Evolutionary conservation across 2,329 filamentous ascomycete genomes (phyloP).

Genomic region (Phyllosticta paracitricarpa): DNA sequence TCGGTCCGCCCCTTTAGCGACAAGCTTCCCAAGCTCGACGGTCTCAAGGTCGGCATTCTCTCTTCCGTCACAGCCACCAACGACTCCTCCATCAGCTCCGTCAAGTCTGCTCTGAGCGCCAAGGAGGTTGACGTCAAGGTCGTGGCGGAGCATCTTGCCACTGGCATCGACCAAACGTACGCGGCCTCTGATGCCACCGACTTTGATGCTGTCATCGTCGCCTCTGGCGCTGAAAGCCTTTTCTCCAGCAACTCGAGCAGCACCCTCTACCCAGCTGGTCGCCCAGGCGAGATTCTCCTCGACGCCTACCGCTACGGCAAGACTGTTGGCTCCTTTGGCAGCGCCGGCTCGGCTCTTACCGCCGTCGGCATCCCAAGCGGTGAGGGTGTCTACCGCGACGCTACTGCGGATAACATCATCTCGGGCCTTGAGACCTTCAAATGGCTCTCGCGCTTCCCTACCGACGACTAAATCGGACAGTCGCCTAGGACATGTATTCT

Average conservation of each 20-base stretch:
- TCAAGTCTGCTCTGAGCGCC: conserved; percentile 41
- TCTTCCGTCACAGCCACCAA: conserved; percentile 39
- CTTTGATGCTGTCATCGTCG: conserved; percentile 55
- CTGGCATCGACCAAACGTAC: conserved; percentile 54
- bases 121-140: conserved; percentile 48
- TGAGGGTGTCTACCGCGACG: conserved; percentile 16
- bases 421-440: conserved; percentile 54
- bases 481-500: neutral
- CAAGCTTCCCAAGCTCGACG: conserved; percentile 50
- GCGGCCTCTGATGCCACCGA: conserved; percentile 50
- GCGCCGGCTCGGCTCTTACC: conserved; percentile 29
- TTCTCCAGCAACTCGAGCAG: conserved; percentile 32
- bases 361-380: conserved; percentile 35
- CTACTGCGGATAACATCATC: conserved; percentile 32
- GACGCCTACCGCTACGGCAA: conserved; percentile 61
- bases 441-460: conserved; percentile 54
- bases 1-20: conserved; percentile 50
- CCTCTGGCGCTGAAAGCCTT: conserved; percentile 42
- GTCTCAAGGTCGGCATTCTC: conserved; percentile 55
- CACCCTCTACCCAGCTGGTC: conserved; percentile 52
- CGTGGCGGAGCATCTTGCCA: conserved; percentile 48
- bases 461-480: conserved; percentile 32
- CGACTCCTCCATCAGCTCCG: conserved; percentile 39
- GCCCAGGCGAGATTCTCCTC: conserved; percentile 53
- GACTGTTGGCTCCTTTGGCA: conserved; percentile 52